These are phyloP conservation scores for Microcos paniculata DNA, from an alignment of 345 rosid species.

Conservation along the genomic window DNA sequence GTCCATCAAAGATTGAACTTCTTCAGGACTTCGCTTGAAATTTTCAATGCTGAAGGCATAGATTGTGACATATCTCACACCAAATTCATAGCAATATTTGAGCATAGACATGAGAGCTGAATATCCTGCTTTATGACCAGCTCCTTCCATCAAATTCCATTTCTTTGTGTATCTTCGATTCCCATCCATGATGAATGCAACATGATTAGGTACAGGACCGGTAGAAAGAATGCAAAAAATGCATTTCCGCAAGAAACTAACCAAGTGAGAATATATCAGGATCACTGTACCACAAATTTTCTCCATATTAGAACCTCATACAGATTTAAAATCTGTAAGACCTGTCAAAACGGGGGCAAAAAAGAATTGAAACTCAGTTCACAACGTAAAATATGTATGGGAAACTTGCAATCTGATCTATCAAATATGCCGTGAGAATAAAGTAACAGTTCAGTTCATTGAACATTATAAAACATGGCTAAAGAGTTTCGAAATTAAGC, in stretches of 20 bases:
- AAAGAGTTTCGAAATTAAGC: background rate
- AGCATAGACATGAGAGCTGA: constrained; percentile 45
- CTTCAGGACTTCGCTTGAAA: constrained; percentile 53
- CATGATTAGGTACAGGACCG: constrained; percentile 51
- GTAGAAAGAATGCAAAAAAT: constrained; percentile 36
- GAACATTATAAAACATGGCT: constrained; percentile 4
- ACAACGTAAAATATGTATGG: background rate
- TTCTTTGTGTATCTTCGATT: constrained; percentile 51
- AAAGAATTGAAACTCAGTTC: background rate
- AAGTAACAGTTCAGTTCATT: background rate
- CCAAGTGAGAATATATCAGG: background rate
- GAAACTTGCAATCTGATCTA: background rate
- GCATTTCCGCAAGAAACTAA: constrained; percentile 34
- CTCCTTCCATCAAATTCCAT: constrained; percentile 37
- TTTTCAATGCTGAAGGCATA: constrained; percentile 71
- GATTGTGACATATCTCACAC: constrained; percentile 43
- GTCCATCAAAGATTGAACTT: constrained; percentile 51
- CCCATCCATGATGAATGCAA: constrained; percentile 59
- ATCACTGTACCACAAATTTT: background rate
- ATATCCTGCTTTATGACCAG: constrained; percentile 56
- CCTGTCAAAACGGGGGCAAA: background rate
- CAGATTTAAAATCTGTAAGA: background rate
- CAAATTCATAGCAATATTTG: constrained; percentile 47
- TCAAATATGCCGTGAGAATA: background rate
- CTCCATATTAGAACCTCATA: background rate